phyloP scores from a whole-genome alignment of 306 rosid species.

The Begonia loranthoides region DNA sequence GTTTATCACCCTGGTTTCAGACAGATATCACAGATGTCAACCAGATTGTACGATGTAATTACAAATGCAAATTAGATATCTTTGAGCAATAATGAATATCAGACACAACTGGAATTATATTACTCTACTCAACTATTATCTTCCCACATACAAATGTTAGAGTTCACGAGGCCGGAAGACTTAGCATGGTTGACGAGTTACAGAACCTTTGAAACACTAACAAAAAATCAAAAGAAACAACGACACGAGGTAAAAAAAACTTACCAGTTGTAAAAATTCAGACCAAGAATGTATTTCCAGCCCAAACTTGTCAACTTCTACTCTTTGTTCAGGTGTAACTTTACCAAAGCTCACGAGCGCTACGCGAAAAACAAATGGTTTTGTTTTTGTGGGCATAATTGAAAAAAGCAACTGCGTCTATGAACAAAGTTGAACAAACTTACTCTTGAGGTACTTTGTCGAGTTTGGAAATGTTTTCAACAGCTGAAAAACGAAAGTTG shows the following conservation, averaged over 20 bases:
- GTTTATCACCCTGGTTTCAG: slow-evolving; percentile 44
- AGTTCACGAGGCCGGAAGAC: too few relatives aligned
- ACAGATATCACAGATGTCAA: background rate
- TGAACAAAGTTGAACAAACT: slow-evolving; percentile 15
- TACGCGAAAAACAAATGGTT: slow-evolving; percentile 13
- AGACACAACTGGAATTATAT: too few relatives aligned
- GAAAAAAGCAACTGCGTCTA: slow-evolving; percentile 10
- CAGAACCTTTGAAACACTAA: too few relatives aligned
- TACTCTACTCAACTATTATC: too few relatives aligned
- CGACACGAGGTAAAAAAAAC: slow-evolving; percentile 11
- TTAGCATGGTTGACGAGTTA: too few relatives aligned
- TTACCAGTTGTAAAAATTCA: slow-evolving; percentile 64
- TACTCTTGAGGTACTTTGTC: slow-evolving; percentile 51
- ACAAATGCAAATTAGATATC: too few relatives aligned
- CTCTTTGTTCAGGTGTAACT: slow-evolving; percentile 59
- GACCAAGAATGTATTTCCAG: slow-evolving; percentile 63
- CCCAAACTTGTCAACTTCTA: slow-evolving; percentile 45
- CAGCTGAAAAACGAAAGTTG: slow-evolving; percentile 33
- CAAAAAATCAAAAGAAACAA: too few relatives aligned
- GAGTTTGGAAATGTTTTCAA: slow-evolving; percentile 68
- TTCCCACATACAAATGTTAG: too few relatives aligned
- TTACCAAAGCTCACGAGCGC: slow-evolving; percentile 91
- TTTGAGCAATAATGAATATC: too few relatives aligned
- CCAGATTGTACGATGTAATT: background rate
- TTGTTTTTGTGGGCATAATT: slow-evolving; percentile 4